Conservation (phyloP, 257 asterid species). For the Paulownia fortunei region DNA sequence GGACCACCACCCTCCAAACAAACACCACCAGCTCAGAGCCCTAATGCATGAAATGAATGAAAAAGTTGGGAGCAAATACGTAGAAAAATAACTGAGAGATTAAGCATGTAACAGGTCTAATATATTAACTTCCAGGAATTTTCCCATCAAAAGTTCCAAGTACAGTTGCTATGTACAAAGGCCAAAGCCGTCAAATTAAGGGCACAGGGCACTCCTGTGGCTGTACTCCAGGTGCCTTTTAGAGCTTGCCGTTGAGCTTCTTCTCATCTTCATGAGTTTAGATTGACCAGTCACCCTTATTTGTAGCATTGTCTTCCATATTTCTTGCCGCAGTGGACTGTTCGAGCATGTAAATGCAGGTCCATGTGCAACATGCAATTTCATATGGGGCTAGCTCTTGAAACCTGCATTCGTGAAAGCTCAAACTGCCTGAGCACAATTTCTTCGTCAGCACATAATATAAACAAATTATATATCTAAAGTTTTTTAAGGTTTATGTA, state of each 20-base stretch:
- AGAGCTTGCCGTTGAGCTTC: background rate
- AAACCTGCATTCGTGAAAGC: slow-evolving; percentile 51
- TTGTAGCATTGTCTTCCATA: background rate
- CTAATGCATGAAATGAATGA: no score
- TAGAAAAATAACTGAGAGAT: no score
- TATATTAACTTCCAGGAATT: no score
- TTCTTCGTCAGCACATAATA: no score
- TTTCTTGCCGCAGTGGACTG: background rate
- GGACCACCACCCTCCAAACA: no score
- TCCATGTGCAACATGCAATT: background rate
- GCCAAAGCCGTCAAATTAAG: background rate
- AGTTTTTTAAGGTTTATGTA: background rate
- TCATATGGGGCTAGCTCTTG: slow-evolving; percentile 75
- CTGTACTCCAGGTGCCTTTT: background rate
- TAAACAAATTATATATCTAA: no score
- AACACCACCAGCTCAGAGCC: no score
- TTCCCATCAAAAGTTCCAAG: background rate
- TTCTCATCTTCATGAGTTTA: background rate
- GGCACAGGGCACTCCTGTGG: background rate
- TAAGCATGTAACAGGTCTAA: no score
- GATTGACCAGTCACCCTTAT: background rate
- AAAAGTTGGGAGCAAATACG: no score
- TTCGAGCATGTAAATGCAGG: background rate
- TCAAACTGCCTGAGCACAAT: background rate
- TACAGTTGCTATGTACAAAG: slow-evolving; percentile 19